Evolutionary conservation across 192 early-diverging fungal genomes (phyloP), one percentile per base, ranked within the genome.

Genomic region (Coemansia sp.): DNA sequence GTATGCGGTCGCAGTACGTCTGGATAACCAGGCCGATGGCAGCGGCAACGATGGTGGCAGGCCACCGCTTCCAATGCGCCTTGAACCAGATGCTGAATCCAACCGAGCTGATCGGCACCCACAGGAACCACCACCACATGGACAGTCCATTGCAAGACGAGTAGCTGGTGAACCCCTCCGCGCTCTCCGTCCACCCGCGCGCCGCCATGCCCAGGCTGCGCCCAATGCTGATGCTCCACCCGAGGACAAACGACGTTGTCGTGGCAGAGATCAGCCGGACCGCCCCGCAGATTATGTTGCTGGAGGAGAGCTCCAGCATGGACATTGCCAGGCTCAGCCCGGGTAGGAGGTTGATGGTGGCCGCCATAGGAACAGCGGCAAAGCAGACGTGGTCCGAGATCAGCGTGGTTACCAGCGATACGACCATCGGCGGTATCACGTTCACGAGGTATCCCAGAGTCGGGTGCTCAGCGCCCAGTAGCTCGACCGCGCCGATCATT

Each of bases 221-320:
- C 0, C 88, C 88, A 36, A 90, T 84, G 6, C 76, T 77, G 6
- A 88, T 73, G 35, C 90, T 88, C 69, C 86, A 91, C 8, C 86
- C 91, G 14, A 91, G 69, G 64, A 89, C 84, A 68, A 92, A 82
- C 7, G 92, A 89, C 11, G 87, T 88, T 77, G 94, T 90, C 1
- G 93, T 75, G 2, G 91, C 87, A 33, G 88, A 84, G 36, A 93
- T 83, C 67, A 94, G 73, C 12, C 91, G 83, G 3, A 96, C 89
- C 0, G 88, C 85, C 14, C 94, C 94, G 36, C 89, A 91, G 31
- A 94, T 86, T 58, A 94, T 77, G 65, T 96, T 96, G 45, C 89
- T 85, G 0, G 92, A 90, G 0, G 89, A 84, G 21, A 95, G 68
- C 68, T 95, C 94, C 76, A 92, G 86, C 70, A 96, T 88, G 13